Conservation (phyloP, 345 rosid genomes). For the Ceriops zippeliana region DNA sequence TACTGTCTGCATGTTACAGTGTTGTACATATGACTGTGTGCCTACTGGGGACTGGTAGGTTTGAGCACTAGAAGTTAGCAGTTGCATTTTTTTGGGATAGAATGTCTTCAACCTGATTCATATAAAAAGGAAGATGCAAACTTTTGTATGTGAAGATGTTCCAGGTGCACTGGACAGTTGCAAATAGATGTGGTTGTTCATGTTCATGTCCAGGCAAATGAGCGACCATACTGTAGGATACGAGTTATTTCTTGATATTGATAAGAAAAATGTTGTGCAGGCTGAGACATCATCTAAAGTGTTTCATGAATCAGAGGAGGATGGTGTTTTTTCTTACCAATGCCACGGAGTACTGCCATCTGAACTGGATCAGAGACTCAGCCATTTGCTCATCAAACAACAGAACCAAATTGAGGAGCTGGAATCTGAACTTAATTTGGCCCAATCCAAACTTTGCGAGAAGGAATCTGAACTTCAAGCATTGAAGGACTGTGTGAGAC, state of each 20-base stretch:
- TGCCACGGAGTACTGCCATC: conserved; percentile 59
- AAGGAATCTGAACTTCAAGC: conserved; percentile 82
- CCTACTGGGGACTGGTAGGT: too few relatives aligned
- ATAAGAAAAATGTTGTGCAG: conserved; percentile 26
- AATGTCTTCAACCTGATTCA: too few relatives aligned
- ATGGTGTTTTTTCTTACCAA: conserved; percentile 38
- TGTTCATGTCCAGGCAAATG: too few relatives aligned
- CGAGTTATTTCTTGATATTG: background rate
- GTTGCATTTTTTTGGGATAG: too few relatives aligned
- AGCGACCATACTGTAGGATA: too few relatives aligned
- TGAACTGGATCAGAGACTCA: conserved; percentile 68
- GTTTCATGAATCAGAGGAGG: conserved; percentile 26
- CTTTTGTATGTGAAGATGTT: too few relatives aligned
- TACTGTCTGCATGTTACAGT: too few relatives aligned
- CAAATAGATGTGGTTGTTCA: too few relatives aligned
- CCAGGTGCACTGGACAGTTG: too few relatives aligned
- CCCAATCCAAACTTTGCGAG: conserved; percentile 65
- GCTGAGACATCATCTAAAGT: conserved; percentile 17
- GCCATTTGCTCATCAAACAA: conserved; percentile 64
- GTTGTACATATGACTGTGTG: too few relatives aligned
- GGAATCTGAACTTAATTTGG: conserved; percentile 57
- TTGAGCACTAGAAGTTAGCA: too few relatives aligned
- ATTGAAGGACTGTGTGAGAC: conserved; percentile 70
- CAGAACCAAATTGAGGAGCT: conserved; percentile 77
- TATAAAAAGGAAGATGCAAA: too few relatives aligned